Base-by-base conservation (phyloP, 2,329 filamentous ascomycete species). In the Hypoxylon sp. region DNA sequence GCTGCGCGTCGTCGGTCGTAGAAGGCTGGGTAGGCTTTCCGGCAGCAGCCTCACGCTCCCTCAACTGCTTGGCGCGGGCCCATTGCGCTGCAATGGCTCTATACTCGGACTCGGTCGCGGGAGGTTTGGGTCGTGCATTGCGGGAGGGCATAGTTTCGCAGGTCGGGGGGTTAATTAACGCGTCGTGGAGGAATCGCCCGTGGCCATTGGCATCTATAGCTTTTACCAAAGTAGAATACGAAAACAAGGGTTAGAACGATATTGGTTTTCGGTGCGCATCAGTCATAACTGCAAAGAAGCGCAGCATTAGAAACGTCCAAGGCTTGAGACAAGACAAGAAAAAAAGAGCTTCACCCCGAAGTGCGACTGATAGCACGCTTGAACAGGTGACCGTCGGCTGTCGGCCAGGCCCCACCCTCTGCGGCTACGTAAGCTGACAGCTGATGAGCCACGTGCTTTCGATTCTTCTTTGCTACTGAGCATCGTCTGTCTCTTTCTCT, bases 31-130 rank as follows among this genome's bases (percentile, higher is more conserved):
- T 21, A 65, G 69, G 48, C 68, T 63, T 71, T 20, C 24, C 18
- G 18, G 51, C 17, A 4, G 76, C 75, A 58, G 79, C 75, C 50
- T 80, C 72, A 7, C 71, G 67, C 54, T 79, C 78, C 62, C 82
- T 79, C 55, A 75, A 75, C 47, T 76, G 78, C 70, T 84, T 83
- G 27, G 83, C 83, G 40, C 77, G 78, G 23, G 78, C 81, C 73
- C 78, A 85, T 69, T 84, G 77, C 33, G 79, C 78, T 15, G 81
- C 77, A 58, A 86, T 82, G 55, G 77, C 72, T 66, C 82, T 74
- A 74, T 83, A 83, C 33, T 85, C 81, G 69, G 77, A 51, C 4
- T 67, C 47, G 24, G n/a, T n/a, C n/a, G n/a, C n/a, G n/a, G 71
- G 53, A 13, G 67, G 43, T 42, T 69, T 71, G 17, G 70, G 58